Evolutionary conservation across 2,329 filamentous ascomycete species (phyloP).

Genomic region (Arthroderma uncinatum): DNA sequence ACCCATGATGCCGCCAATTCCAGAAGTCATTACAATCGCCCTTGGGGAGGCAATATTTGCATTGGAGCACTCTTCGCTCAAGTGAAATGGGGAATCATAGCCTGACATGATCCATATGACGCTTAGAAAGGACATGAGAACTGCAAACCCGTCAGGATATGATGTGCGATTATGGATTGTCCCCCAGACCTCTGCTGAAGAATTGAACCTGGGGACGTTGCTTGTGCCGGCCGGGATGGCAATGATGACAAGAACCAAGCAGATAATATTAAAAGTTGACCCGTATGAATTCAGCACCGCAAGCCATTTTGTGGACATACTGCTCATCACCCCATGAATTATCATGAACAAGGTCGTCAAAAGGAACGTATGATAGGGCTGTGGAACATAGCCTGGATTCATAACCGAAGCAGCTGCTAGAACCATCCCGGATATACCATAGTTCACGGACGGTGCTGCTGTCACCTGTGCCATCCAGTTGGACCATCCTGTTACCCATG

Average conservation of each 20-base stretch:
- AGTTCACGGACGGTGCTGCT: slow-evolving; percentile 55
- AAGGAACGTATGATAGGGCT: slow-evolving; percentile 56
- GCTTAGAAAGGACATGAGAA: slow-evolving; percentile 60
- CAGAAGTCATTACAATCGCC: slow-evolving; percentile 60
- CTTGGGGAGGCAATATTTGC: slow-evolving; percentile 58
- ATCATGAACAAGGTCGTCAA: slow-evolving; percentile 57
- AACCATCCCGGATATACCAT: slow-evolving; percentile 58
- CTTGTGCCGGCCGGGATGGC: slow-evolving; percentile 54
- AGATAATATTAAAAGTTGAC: slow-evolving; percentile 59
- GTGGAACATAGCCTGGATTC: slow-evolving; percentile 54
- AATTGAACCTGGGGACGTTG: slow-evolving; percentile 47
- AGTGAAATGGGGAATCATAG: slow-evolving; percentile 59
- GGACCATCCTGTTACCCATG: slow-evolving; percentile 60
- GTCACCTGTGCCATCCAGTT: slow-evolving; percentile 60
- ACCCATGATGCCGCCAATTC: slow-evolving; percentile 54
- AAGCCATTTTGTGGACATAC: slow-evolving; percentile 59
- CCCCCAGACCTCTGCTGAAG: slow-evolving; percentile 52
- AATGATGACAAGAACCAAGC: slow-evolving; percentile 55
- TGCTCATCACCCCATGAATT: slow-evolving; percentile 55
- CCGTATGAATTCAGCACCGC: slow-evolving; percentile 59
- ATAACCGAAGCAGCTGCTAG: slow-evolving; percentile 58
- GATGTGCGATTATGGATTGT: slow-evolving; percentile 55
- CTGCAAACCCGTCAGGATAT: slow-evolving; percentile 55
- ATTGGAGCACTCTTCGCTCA: slow-evolving; percentile 66
- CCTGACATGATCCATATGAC: slow-evolving; percentile 61